Evolutionary conservation across 805 yeast genomes (phyloP).

Genomic region (Sugiyamaella boreocaroliniensis): DNA sequence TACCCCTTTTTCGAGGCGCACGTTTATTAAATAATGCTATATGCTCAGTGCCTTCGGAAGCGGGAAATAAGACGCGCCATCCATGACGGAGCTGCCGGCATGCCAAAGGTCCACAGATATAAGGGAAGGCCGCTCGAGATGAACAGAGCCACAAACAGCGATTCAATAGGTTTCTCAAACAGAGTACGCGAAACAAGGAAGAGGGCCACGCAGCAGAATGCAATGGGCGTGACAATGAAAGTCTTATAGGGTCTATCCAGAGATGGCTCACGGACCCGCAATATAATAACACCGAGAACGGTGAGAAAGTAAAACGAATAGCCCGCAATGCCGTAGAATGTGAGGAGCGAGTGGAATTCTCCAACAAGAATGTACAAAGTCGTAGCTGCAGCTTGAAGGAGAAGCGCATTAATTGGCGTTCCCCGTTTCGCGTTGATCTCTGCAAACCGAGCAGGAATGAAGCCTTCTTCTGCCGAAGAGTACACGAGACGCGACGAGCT

Average conservation of each 20-base stretch:
- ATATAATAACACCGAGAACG: conserved; percentile 33
- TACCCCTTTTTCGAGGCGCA: too few relatives aligned
- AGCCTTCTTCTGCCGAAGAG: conserved; percentile 31
- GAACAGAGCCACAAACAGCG: conserved; percentile 26
- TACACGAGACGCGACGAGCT: conserved; percentile 33
- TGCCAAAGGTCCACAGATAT: conserved; percentile 17
- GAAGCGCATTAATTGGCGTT: conserved; percentile 32
- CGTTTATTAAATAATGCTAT: neutral
- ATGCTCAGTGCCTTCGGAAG: neutral
- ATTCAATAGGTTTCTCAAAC: conserved; percentile 30
- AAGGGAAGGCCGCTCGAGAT: conserved; percentile 29
- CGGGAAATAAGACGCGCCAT: neutral
- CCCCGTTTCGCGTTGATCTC: conserved; percentile 18
- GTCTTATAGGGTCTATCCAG: conserved; percentile 34
- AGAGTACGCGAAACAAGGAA: conserved; percentile 31
- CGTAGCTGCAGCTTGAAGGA: conserved; percentile 30
- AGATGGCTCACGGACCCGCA: conserved; percentile 31
- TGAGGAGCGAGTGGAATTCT: conserved; percentile 31
- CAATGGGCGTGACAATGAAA: conserved; percentile 32
- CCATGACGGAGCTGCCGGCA: neutral
- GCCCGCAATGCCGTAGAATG: conserved; percentile 34
- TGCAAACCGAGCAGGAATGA: conserved; percentile 29
- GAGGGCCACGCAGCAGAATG: conserved; percentile 34
- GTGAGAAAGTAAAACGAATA: conserved; percentile 31
- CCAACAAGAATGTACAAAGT: conserved; percentile 31